Evolutionary conservation across 2,329 filamentous ascomycete genomes (phyloP).

Genomic region (Aciculosporium take): DNA sequence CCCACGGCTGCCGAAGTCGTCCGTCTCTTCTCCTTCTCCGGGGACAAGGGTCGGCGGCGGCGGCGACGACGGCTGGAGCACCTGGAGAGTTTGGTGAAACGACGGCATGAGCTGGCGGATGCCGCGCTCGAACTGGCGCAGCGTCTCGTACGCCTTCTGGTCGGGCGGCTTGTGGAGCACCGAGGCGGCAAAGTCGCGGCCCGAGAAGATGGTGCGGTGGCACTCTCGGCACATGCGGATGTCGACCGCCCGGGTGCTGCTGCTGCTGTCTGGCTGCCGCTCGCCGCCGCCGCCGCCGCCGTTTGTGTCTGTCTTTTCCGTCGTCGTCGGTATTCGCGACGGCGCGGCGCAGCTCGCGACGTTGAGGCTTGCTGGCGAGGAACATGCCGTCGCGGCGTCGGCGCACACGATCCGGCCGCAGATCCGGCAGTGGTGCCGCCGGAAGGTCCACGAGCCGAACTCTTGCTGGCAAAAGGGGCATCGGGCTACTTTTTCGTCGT

Average conservation of each 20-base stretch:
- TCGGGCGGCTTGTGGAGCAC: slow-evolving; percentile 55
- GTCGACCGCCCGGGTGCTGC: slow-evolving; percentile 53
- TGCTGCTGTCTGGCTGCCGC: too few relatives aligned
- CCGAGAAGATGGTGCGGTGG: slow-evolving; percentile 45
- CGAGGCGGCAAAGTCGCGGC: slow-evolving; percentile 64
- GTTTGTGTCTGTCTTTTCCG: slow-evolving; percentile 23
- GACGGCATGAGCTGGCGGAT: slow-evolving; percentile 69
- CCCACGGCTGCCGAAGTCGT: too few relatives aligned
- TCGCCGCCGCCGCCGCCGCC: too few relatives aligned
- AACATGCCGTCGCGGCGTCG: slow-evolving; percentile 72
- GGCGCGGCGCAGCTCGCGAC: slow-evolving; percentile 39
- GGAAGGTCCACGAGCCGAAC: slow-evolving; percentile 84
- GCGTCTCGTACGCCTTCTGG: slow-evolving; percentile 67
- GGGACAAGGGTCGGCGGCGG: slow-evolving; percentile 27
- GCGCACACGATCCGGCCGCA: slow-evolving; percentile 90
- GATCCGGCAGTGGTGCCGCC: slow-evolving; percentile 85
- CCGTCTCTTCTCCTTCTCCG: slow-evolving; percentile 24
- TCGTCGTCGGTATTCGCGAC: slow-evolving; percentile 25
- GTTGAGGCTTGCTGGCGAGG: slow-evolving; percentile 67
- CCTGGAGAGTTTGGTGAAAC: slow-evolving; percentile 64
- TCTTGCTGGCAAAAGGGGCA: slow-evolving; percentile 96
- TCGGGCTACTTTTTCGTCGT: slow-evolving; percentile 62
- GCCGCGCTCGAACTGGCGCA: slow-evolving; percentile 76
- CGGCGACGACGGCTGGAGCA: too few relatives aligned
- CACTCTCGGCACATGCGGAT: slow-evolving; percentile 90